Percentiles rank a stretch among this genome's conserved stretches.
Conservation (phyloP, 1,284 basidiomycete genomes). For the Hemileia vastatrix region DNA sequence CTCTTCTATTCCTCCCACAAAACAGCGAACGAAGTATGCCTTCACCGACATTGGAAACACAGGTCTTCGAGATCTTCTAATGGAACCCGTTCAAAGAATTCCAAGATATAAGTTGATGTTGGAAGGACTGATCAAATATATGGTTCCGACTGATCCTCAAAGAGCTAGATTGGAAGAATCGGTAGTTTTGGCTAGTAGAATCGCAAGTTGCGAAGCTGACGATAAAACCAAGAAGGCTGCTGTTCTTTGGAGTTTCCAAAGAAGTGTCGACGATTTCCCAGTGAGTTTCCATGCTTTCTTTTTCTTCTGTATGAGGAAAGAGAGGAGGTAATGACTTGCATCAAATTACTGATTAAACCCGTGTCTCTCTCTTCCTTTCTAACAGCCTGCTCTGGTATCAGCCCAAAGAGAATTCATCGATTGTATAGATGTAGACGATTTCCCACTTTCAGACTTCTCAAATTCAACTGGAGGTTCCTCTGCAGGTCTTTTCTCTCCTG, state of each 20-base stretch:
- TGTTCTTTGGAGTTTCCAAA: constrained; percentile 73
- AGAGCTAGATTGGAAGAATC: constrained; percentile 64
- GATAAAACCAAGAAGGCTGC: constrained; percentile 81
- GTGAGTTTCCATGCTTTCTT: too few relatives aligned
- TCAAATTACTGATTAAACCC: too few relatives aligned
- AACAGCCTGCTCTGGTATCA: too few relatives aligned
- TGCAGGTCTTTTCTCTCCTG: too few relatives aligned
- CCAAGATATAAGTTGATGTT: constrained; percentile 91
- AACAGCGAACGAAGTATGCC: constrained; percentile 21
- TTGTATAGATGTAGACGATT: constrained; percentile 86
- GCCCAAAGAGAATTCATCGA: constrained; percentile 84
- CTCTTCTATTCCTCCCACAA: too few relatives aligned
- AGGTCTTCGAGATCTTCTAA: constrained; percentile 83
- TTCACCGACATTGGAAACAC: constrained; percentile 45
- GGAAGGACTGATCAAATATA: constrained; percentile 47
- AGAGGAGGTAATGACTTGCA: too few relatives aligned
- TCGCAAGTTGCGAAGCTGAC: constrained; percentile 85
- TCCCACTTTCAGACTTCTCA: too few relatives aligned
- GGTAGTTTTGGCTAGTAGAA: constrained; percentile 73
- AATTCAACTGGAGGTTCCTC: too few relatives aligned
- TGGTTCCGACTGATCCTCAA: constrained; percentile 40
- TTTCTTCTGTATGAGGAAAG: too few relatives aligned
- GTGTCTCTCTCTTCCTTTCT: too few relatives aligned
- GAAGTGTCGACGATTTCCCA: constrained; percentile 83
- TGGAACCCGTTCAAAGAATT: constrained; percentile 98